Evolutionary conservation across 352 stramenopile genomes (phyloP).

Genomic region (Lagenidium giganteum): DNA sequence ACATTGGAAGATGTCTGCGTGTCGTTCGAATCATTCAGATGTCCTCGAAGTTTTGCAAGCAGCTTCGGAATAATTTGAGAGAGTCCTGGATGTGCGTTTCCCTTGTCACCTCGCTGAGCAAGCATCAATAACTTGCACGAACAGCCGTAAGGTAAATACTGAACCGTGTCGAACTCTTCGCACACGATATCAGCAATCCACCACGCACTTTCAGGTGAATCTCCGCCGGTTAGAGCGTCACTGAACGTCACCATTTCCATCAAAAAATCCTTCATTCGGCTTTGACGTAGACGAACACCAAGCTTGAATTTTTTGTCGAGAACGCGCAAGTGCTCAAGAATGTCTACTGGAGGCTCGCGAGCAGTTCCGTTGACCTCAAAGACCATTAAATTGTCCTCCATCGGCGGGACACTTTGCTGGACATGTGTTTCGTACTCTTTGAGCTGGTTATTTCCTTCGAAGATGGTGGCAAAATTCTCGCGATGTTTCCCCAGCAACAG

Average conservation of each 20-base stretch:
- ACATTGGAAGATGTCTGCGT: conserved; percentile 37
- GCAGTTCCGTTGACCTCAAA: conserved; percentile 64
- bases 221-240: conserved; percentile 5
- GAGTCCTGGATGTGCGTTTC: conserved; percentile 26
- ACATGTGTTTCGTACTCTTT: conserved; percentile 71
- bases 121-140: conserved; percentile 77
- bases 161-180: conserved; percentile 74
- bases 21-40: conserved; percentile 31
- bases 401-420: conserved; percentile 28
- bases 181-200: conserved; percentile 88
- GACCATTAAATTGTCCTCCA: conserved; percentile 66
- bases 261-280: conserved; percentile 70
- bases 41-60: conserved; percentile 61
- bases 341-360: conserved; percentile 57
- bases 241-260: conserved; percentile 81
- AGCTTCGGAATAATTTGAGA: no score
- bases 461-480: conserved; percentile 40
- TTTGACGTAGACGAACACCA: conserved; percentile 72
- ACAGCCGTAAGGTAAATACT: conserved; percentile 74
- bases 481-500: conserved; percentile 59
- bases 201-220: conserved; percentile 38
- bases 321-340: conserved; percentile 68
- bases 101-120: conserved; percentile 21
- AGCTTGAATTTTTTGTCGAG: conserved; percentile 75
- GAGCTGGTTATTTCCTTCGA: conserved; percentile 57